These are phyloP conservation scores for Achaetomium macrosporum DNA, from an alignment of 2,329 filamentous ascomycete genomes.

Conservation along the genomic window DNA sequence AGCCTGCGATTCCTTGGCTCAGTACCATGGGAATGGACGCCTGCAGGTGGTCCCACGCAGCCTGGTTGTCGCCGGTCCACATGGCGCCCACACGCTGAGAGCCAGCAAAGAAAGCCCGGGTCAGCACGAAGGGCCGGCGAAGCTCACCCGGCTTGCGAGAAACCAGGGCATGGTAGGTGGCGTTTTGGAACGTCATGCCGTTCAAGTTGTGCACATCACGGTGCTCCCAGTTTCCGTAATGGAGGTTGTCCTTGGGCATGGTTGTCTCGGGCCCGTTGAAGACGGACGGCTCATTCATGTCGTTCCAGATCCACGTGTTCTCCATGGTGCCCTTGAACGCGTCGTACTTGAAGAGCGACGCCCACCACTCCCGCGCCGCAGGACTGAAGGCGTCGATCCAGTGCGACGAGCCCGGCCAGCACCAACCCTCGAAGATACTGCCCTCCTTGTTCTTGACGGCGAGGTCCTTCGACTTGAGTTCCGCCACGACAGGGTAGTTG, in stretches of 20 bases:
- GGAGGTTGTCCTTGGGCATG: slow-evolving; percentile 97
- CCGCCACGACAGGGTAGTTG: slow-evolving; percentile 68
- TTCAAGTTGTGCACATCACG: slow-evolving; percentile 95
- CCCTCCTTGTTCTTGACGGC: slow-evolving; percentile 87
- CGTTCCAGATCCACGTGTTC: slow-evolving; percentile 96
- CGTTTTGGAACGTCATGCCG: slow-evolving; percentile 91
- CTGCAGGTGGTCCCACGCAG: slow-evolving; percentile 85
- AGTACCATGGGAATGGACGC: slow-evolving; percentile 89
- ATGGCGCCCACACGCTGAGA: slow-evolving; percentile 87
- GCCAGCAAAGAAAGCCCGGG: slow-evolving; percentile 85
- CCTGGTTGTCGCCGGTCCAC: slow-evolving; percentile 99
- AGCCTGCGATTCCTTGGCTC: slow-evolving; percentile 86
- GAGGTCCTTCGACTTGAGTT: slow-evolving; percentile 77
- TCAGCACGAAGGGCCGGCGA: slow-evolving; percentile 85
- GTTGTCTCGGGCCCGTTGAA: slow-evolving; percentile 98
- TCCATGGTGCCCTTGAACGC: slow-evolving; percentile 77
- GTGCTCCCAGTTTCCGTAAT: slow-evolving; percentile 89
- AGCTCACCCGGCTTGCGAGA: slow-evolving; percentile 81
- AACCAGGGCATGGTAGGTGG: slow-evolving; percentile 78
- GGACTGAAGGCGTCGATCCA: slow-evolving; percentile 97
- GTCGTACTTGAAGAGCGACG: slow-evolving; percentile 77
- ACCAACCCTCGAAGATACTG: slow-evolving; percentile 91
- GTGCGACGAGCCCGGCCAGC: slow-evolving; percentile 94
- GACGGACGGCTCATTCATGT: slow-evolving; percentile 99
- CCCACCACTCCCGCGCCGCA: slow-evolving; percentile 89